Evolutionary conservation across 148 eudicot genomes (phyloP).

Genomic region (Rhododendron simsii): DNA sequence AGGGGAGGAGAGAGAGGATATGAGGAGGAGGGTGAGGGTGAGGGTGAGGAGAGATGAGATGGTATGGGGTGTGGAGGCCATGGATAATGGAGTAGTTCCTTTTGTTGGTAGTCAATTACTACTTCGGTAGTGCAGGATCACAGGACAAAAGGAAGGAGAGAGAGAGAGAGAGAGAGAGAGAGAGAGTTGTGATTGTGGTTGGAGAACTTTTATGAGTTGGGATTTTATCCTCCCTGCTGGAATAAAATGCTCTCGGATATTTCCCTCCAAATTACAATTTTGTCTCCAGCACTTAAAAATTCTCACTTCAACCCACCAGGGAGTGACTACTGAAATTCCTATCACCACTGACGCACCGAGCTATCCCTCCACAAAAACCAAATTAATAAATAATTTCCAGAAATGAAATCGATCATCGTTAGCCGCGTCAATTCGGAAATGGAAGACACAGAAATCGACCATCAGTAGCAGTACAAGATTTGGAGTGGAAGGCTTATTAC

Average conservation of each 20-base stretch:
- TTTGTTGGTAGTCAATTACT: constrained; percentile 1
- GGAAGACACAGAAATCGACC: not conserved
- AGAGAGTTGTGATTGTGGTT: not conserved
- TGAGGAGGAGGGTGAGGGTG: not conserved
- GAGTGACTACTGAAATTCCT: not conserved
- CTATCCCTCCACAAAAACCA: not conserved
- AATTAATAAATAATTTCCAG: not conserved
- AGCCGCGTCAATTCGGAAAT: not conserved
- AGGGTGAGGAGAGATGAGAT: not conserved
- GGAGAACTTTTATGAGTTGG: not conserved
- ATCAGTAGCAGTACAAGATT: not conserved
- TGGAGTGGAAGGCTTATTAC: not conserved
- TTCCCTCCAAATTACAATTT: not conserved
- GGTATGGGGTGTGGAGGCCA: not conserved
- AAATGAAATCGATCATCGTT: not conserved
- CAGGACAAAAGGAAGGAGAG: not conserved
- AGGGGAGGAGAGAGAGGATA: not conserved
- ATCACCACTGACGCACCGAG: not conserved
- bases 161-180: too few species aligned
- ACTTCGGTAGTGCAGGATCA: not conserved
- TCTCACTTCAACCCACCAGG: not conserved
- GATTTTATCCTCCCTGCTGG: not conserved
- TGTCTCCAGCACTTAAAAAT: not conserved
- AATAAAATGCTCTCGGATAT: not conserved
- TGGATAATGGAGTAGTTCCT: not conserved